phyloP scores from a whole-genome alignment of 164 flowering plant species.

The Euptelea pleiosperma region DNA sequence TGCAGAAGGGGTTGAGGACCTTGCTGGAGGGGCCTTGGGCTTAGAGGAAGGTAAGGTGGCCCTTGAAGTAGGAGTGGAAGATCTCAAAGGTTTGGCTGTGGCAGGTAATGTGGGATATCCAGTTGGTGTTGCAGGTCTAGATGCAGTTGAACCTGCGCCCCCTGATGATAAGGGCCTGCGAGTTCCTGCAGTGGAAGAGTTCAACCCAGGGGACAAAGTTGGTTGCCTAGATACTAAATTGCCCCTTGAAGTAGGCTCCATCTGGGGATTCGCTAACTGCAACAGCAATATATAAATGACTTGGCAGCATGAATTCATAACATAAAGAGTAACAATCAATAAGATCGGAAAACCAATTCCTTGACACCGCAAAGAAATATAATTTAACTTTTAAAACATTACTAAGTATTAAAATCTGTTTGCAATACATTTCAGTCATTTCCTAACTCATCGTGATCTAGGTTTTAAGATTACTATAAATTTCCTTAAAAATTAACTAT shows the following conservation, averaged over 20 bases:
- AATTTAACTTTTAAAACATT: no score
- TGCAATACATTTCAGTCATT: no score
- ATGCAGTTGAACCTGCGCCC: conserved; percentile 34
- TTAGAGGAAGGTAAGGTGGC: conserved; percentile 48
- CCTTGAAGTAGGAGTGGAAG: conserved; percentile 82
- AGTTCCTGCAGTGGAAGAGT: conserved; percentile 48
- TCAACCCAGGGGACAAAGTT: conserved; percentile 56
- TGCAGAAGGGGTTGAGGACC: conserved; percentile 46
- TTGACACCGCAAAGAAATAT: no score
- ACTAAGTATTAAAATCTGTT: no score
- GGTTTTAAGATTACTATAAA: no score
- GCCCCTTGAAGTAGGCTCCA: conserved; percentile 55
- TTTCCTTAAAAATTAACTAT: no score
- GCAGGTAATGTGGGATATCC: conserved; percentile 46
- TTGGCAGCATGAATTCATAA: conserved; percentile 4
- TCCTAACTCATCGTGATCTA: no score
- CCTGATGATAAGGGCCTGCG: conserved; percentile 78
- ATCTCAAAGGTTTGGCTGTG: conserved; percentile 51
- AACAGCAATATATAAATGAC: conserved; percentile 13
- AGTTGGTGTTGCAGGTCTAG: conserved; percentile 68
- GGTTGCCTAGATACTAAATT: conserved; percentile 55
- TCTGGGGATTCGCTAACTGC: conserved; percentile 67
- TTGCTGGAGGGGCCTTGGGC: conserved; percentile 33
- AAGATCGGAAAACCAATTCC: no score
- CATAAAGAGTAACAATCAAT: not conserved